Evolutionary conservation across 768 basidiomycete species (phyloP).

Genomic region (Pilatotrama ljubarskyi): DNA sequence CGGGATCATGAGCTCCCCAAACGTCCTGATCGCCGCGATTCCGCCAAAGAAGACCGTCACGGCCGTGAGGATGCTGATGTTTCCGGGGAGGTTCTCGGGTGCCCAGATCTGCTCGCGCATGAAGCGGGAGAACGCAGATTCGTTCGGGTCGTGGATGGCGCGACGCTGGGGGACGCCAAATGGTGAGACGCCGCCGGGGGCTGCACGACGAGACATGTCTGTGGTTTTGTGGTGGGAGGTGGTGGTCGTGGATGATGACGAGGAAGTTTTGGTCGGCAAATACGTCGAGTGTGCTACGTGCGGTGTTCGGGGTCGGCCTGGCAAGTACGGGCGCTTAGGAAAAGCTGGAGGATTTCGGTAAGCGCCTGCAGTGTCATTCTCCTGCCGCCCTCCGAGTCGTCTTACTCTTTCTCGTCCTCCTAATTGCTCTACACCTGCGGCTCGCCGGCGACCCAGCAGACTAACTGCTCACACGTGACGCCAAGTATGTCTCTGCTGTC

Average conservation of each 20-base stretch:
- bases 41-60: conserved; percentile 69
- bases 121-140: conserved; percentile 57
- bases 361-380: background rate
- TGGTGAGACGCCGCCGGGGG: conserved; percentile 56
- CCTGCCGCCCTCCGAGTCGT: background rate
- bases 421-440: background rate
- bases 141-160: conserved; percentile 54
- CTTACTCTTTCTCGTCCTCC: background rate
- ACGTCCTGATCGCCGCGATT: conserved; percentile 68
- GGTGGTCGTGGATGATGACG: conserved; percentile 6
- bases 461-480: too few species aligned
- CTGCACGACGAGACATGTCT: conserved; percentile 68
- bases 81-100: conserved; percentile 74
- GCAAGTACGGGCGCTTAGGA: background rate
- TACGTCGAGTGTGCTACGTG: background rate
- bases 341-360: background rate
- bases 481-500: conserved; percentile 19
- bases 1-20: conserved; percentile 78
- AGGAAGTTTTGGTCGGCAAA: background rate
- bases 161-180: conserved; percentile 43
- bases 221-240: background rate
- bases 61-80: conserved; percentile 68
- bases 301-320: background rate
- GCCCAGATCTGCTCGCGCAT: conserved; percentile 65
- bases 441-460: background rate